phyloP scores from a whole-genome alignment of 805 yeast species.

The Maudiozyma serrabonitensis region DNA sequence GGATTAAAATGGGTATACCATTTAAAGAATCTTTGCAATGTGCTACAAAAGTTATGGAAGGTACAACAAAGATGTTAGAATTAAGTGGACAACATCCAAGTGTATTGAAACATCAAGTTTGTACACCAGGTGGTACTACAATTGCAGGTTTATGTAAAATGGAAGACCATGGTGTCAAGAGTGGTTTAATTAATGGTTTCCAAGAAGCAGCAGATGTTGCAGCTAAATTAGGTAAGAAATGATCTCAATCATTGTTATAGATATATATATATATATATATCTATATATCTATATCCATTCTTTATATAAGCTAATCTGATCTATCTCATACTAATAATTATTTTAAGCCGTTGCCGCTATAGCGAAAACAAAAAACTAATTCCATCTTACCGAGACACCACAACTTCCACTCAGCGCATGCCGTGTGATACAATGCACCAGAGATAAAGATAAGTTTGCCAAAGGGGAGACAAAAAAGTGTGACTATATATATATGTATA shows the following conservation, averaged over 20 bases:
- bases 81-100: conserved; percentile 83
- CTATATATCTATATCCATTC: background rate
- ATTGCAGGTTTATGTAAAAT: conserved; percentile 87
- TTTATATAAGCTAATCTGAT: background rate
- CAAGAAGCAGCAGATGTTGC: conserved; percentile 89
- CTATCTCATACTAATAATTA: too few relatives aligned
- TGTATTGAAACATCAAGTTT: conserved; percentile 72
- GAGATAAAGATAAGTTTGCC: too few relatives aligned
- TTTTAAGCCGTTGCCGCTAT: too few relatives aligned
- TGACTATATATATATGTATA: background rate
- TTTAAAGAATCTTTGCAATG: conserved; percentile 70
- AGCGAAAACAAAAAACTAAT: too few relatives aligned
- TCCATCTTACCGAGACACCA: too few relatives aligned
- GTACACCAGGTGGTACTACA: conserved; percentile 98
- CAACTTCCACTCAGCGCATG: too few relatives aligned
- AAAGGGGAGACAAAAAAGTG: too few relatives aligned
- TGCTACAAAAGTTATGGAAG: conserved; percentile 90
- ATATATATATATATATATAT: background rate
- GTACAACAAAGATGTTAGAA: conserved; percentile 84
- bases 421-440: too few relatives aligned
- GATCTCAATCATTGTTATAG: background rate
- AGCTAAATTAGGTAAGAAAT: conserved; percentile 42
- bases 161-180: conserved; percentile 86
- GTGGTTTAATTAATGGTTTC: conserved; percentile 79
- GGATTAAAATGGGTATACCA: conserved; percentile 89